phyloP scores from a whole-genome alignment of 164 flowering plant species.

The Chloranthus sessilifolius region DNA sequence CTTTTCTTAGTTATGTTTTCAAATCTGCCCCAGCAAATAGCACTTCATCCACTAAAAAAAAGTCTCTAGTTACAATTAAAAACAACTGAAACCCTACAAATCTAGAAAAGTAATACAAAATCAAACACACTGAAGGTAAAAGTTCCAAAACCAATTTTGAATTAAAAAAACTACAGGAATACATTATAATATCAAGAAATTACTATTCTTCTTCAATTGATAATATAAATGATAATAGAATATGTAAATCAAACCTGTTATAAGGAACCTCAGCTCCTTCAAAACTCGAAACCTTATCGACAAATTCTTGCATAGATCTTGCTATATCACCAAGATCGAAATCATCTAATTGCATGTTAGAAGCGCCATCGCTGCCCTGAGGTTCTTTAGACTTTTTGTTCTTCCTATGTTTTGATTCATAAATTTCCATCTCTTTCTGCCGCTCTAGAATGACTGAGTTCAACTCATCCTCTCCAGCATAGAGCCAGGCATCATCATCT shows the following conservation, averaged over 20 bases:
- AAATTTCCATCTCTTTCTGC: slow-evolving; percentile 79
- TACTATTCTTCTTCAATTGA: too few species aligned
- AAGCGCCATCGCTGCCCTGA: slow-evolving; percentile 28
- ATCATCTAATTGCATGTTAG: slow-evolving; percentile 30
- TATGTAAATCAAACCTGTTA: too few species aligned
- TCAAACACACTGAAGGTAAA: not conserved
- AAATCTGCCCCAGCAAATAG: too few species aligned
- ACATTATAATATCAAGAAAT: too few species aligned
- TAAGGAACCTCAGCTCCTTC: slow-evolving; percentile 87
- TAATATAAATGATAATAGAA: too few species aligned
- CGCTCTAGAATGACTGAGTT: slow-evolving; percentile 70
- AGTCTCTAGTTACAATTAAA: not conserved
- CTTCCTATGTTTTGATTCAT: slow-evolving; percentile 42
- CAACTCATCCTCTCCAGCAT: slow-evolving; percentile 83
- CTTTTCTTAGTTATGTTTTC: too few species aligned
- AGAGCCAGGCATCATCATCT: slow-evolving; percentile 93
- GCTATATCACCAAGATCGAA: slow-evolving; percentile 61
- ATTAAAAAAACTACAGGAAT: not conserved
- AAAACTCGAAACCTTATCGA: slow-evolving; percentile 66
- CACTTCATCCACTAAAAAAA: too few species aligned
- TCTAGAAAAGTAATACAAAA: not conserved
- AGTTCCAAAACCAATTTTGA: too few species aligned
- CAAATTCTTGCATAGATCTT: slow-evolving; percentile 73
- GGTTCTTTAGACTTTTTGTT: slow-evolving; percentile 48
- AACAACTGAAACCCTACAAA: not conserved